A percentile compares a stretch with the other conserved stretches of the same genome.
phyloP scores from a whole-genome alignment of 352 stramenopile genomes.

The Phytopythium kandeliae region DNA sequence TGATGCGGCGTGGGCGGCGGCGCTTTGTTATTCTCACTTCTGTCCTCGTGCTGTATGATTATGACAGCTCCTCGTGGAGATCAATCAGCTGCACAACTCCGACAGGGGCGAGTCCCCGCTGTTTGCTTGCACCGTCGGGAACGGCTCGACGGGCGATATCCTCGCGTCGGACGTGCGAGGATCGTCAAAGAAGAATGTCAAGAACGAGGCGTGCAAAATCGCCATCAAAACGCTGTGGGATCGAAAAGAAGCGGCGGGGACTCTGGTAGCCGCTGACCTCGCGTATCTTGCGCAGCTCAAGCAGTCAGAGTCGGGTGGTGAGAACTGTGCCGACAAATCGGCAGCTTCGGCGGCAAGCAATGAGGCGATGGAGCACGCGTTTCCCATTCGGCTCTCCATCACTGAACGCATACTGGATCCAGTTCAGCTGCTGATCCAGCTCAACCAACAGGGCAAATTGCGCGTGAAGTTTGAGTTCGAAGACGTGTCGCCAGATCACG shows the following conservation, averaged over 20 bases:
- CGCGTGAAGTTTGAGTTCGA: constrained; percentile 37
- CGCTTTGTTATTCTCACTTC: not conserved
- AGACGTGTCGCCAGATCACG: constrained; percentile 36
- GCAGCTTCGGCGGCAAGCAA: not conserved
- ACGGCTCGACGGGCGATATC: constrained; percentile 28
- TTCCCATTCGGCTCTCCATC: constrained; percentile 25
- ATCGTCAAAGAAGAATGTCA: constrained; percentile 58
- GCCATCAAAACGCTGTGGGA: constrained; percentile 74
- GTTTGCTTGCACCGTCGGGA: constrained; percentile 51
- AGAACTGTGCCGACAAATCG: not conserved
- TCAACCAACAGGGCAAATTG: constrained; percentile 36
- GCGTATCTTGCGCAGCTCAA: constrained; percentile 54
- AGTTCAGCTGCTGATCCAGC: constrained; percentile 47
- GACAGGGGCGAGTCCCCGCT: constrained; percentile 51
- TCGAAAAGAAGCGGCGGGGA: constrained; percentile 55
- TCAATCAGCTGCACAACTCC: constrained; percentile 33
- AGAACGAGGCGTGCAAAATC: constrained; percentile 58
- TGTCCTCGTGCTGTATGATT: not conserved
- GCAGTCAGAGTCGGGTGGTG: constrained; percentile 10
- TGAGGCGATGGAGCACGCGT: not conserved
- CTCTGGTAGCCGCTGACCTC: constrained; percentile 44
- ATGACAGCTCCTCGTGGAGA: constrained; percentile 34
- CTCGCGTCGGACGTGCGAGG: constrained; percentile 50
- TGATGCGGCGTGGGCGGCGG: not conserved
- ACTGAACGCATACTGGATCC: constrained; percentile 33